These are phyloP conservation scores for Euphorbia tirucalli DNA, from an alignment of 345 rosid species.

Conservation along the genomic window DNA sequence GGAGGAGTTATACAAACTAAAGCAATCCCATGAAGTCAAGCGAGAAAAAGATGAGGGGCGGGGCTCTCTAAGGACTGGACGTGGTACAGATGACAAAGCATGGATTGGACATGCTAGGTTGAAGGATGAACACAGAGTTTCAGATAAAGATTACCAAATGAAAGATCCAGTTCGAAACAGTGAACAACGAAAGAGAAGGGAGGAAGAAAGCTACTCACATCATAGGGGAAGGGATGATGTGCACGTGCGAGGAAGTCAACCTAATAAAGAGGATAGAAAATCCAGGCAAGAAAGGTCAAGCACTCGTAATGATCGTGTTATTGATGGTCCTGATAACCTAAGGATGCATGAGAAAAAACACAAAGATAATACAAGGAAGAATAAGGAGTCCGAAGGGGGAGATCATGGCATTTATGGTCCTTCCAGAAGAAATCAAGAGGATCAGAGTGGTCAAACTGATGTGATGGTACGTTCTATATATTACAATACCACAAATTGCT, in stretches of 20 bases:
- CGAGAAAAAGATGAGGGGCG: slow-evolving; percentile 74
- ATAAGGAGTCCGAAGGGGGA: slow-evolving; percentile 59
- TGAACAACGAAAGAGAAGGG: slow-evolving; percentile 74
- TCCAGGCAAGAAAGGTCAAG: slow-evolving; percentile 65
- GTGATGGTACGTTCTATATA: slow-evolving; percentile 62
- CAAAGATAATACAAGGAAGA: slow-evolving; percentile 63
- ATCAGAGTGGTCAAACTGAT: slow-evolving; percentile 53
- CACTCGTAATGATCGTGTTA: slow-evolving; percentile 51
- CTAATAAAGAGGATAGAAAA: slow-evolving; percentile 56
- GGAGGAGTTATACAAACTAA: slow-evolving; percentile 57
- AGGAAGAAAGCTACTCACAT: slow-evolving; percentile 58
- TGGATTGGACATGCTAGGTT: slow-evolving; percentile 49
- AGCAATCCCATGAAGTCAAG: slow-evolving; percentile 57
- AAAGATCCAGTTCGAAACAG: slow-evolving; percentile 59
- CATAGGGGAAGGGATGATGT: slow-evolving; percentile 63
- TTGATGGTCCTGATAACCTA: slow-evolving; percentile 52
- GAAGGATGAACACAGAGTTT: slow-evolving; percentile 60
- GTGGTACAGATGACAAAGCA: slow-evolving; percentile 70
- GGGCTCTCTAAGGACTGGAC: slow-evolving; percentile 49
- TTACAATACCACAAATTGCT: neutral
- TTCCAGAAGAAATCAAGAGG: slow-evolving; percentile 66
- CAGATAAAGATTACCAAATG: slow-evolving; percentile 61
- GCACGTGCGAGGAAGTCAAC: slow-evolving; percentile 53
- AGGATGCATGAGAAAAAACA: slow-evolving; percentile 61
- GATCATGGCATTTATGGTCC: slow-evolving; percentile 41